Evolutionary conservation across 352 stramenopile species (phyloP), one percentile per base, ranked within the genome.

Genomic region (Pythium angustatum): DNA sequence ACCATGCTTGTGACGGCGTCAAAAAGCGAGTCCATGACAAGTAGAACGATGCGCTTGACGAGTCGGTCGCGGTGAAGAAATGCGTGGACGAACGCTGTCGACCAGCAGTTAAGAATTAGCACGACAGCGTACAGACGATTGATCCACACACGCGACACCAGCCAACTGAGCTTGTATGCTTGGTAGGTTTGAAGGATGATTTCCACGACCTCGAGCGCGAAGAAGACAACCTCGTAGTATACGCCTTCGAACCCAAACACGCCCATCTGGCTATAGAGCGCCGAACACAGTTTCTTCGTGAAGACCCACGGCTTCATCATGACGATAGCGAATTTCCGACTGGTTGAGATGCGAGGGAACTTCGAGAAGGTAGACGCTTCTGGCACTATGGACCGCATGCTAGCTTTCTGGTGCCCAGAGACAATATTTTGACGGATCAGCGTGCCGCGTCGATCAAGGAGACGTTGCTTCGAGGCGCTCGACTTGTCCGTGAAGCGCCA

Each of bases 101-200:
- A 54, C 50, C 50, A 67, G 51, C 60, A 67, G 22, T 67, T 67
- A 21, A 61, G 30, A 15, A 67, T 41, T 3, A 67, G 28, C 14
- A 56, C 38, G 10, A 55, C 26, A 1, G 38, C 51, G 14, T 44
- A 48, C 10, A 67, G 50, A 2, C 38, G 60, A 44, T 61, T 67
- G 28, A 67, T 67, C 60, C 60, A 67, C 11, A 56, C 41, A 21
- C 45, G 28, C 0, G 60, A 26, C 0, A 60, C 41, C n/a, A 67
- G 21, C 17, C 14, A 10, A 22, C 60, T 67, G 6, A 57, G 41
- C 28, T 67, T 60, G 50, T 61, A 61, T 10, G 60, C 38, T 30
- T 67, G 60, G 28, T 61, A 67, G 3, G 30, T 61, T n/a, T 67
- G 60, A 14, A 67, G 26, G 7, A 38, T 24, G 27, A 61, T 61